A percentile compares a stretch with the other conserved stretches of the same genome.
These are phyloP conservation scores for Sisymbrium irio DNA, from an alignment of 345 rosid genomes.

Conservation along the genomic window DNA sequence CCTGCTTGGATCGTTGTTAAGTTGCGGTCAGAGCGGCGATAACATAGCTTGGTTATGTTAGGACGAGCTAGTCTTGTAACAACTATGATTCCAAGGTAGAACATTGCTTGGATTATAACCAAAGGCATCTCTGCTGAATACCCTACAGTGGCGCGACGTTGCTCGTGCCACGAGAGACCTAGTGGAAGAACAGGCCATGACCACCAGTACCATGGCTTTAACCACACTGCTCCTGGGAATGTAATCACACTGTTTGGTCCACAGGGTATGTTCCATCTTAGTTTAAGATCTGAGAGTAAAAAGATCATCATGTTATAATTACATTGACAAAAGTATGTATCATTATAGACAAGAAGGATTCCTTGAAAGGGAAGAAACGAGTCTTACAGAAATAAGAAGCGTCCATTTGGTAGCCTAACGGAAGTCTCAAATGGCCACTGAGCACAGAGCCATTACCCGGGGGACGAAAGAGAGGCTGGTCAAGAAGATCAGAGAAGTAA, in stretches of 20 bases:
- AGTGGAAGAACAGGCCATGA: conserved; percentile 95
- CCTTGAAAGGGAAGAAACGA: not conserved
- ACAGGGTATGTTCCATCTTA: conserved; percentile 89
- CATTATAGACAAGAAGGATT: not conserved
- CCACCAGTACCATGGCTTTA: conserved; percentile 99
- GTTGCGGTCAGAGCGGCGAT: conserved; percentile 61
- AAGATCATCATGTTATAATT: not conserved
- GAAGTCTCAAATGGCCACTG: conserved; percentile 76
- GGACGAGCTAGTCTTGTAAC: conserved; percentile 80
- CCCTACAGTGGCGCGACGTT: conserved; percentile 71
- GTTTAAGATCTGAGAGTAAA: conserved; percentile 58
- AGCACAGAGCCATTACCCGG: conserved; percentile 61
- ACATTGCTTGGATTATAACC: conserved; percentile 50
- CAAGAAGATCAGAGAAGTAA: conserved; percentile 86
- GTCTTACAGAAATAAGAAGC: conserved; percentile 92
- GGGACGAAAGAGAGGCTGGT: conserved; percentile 78
- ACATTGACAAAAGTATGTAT: not conserved
- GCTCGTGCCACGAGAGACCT: conserved; percentile 86
- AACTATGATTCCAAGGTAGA: conserved; percentile 63
- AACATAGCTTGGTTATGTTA: conserved; percentile 77
- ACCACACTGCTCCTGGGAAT: conserved; percentile 90
- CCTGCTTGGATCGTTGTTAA: conserved; percentile 51
- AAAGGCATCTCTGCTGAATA: conserved; percentile 80
- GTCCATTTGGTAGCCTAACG: conserved; percentile 97
- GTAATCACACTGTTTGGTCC: conserved; percentile 95